phyloP scores from a whole-genome alignment of 768 basidiomycete genomes.

The Boletus subparvulus region DNA sequence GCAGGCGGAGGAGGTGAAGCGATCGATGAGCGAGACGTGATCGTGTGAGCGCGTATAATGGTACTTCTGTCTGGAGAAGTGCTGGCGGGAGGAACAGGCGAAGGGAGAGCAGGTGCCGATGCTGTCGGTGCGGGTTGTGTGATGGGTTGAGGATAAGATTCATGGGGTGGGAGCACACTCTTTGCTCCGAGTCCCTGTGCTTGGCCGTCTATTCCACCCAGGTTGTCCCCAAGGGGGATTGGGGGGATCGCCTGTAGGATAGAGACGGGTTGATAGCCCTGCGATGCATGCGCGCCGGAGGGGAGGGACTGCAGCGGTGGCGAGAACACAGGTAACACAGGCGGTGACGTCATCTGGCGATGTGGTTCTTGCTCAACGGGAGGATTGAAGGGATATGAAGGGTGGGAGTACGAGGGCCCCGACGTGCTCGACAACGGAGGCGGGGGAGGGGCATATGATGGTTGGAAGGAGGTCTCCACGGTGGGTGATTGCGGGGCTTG shows the following conservation, averaged over 20 bases:
- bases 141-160: slow-evolving; percentile 19
- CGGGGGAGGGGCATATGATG: slow-evolving; percentile 27
- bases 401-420: slow-evolving; percentile 16
- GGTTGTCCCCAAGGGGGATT: neutral
- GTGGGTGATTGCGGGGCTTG: slow-evolving; percentile 30
- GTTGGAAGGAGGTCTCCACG: slow-evolving; percentile 29
- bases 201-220: slow-evolving; percentile 14
- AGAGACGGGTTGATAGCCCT: slow-evolving; percentile 23
- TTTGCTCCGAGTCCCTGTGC: slow-evolving; percentile 9
- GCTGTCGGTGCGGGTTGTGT: slow-evolving; percentile 15
- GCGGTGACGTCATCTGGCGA: slow-evolving; percentile 15
- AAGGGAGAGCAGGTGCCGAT: slow-evolving; percentile 16
- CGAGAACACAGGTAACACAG: neutral
- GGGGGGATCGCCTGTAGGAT: slow-evolving; percentile 16
- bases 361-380: slow-evolving; percentile 14
- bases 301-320: slow-evolving; percentile 13
- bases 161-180: slow-evolving; percentile 1
- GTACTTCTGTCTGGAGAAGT: slow-evolving; percentile 16
- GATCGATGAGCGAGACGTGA: slow-evolving; percentile 21
- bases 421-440: slow-evolving; percentile 17
- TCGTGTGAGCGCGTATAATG: slow-evolving; percentile 31
- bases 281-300: slow-evolving; percentile 12
- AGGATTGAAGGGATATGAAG: slow-evolving; percentile 13
- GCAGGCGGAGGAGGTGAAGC: slow-evolving; percentile 10
- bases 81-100: slow-evolving; percentile 17